Evolutionary conservation across 2,329 filamentous ascomycete genomes (phyloP).

Genomic region (Alternaria gaisen): DNA sequence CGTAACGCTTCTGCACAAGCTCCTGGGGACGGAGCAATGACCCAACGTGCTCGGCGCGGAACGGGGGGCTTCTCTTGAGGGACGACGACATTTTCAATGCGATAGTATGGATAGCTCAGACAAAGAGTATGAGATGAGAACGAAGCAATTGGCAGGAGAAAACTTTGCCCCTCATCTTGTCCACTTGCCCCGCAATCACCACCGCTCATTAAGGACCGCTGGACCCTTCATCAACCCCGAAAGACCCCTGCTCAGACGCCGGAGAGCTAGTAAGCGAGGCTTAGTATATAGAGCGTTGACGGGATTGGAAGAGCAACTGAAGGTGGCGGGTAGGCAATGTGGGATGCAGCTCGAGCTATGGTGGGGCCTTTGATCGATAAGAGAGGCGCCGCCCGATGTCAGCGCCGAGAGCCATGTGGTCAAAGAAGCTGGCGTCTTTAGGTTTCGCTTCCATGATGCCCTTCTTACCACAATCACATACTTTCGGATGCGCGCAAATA

Average conservation of each 20-base stretch:
- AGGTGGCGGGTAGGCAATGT: constrained; percentile 27
- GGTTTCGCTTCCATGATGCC: neutral
- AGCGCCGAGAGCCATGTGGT: neutral
- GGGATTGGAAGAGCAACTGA: constrained; percentile 30
- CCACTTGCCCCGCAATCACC: constrained; percentile 33
- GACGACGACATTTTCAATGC: constrained; percentile 46
- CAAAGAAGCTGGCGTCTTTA: too few species aligned
- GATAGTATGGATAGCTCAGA: constrained; percentile 9
- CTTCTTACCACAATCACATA: neutral
- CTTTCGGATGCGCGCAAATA: neutral
- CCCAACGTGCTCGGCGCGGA: constrained; percentile 77
- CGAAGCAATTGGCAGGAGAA: constrained; percentile 15
- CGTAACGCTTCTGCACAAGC: constrained; percentile 67
- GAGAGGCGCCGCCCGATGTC: constrained; percentile 13
- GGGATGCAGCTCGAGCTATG: constrained; percentile 34
- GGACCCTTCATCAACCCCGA: constrained; percentile 20
- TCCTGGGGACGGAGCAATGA: constrained; percentile 72
- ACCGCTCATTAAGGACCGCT: constrained; percentile 19
- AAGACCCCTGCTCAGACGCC: constrained; percentile 17
- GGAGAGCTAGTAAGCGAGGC: constrained; percentile 18
- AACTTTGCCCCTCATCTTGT: constrained; percentile 35
- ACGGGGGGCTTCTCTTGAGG: constrained; percentile 61
- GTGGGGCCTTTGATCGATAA: constrained; percentile 32
- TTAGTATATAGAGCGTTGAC: constrained; percentile 8
- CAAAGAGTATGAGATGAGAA: constrained; percentile 6